Evolutionary conservation across 768 basidiomycete genomes (phyloP).

Genomic region (Termitomyces sp.): DNA sequence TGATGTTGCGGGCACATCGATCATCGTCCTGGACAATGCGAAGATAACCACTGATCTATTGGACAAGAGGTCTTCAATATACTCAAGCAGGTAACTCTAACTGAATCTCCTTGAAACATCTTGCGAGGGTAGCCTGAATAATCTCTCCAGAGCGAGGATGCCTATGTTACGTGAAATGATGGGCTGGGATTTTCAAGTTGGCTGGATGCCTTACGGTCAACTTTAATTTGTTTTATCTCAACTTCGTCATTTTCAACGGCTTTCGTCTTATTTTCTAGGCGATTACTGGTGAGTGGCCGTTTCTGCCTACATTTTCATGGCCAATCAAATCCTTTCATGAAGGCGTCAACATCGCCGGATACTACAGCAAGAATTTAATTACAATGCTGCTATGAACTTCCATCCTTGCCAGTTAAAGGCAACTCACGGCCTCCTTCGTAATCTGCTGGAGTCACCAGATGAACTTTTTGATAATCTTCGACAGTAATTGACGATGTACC

Average conservation of each 20-base stretch:
- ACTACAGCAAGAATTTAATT: slow-evolving; percentile 19
- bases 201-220: slow-evolving; percentile 12
- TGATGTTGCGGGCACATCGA: slow-evolving; percentile 14
- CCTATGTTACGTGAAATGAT: slow-evolving; percentile 21
- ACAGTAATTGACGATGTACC: background rate
- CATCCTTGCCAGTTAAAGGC: slow-evolving; percentile 16
- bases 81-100: slow-evolving; percentile 7
- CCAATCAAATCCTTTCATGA: background rate
- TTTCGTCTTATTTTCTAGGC: background rate
- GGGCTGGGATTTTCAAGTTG: slow-evolving; percentile 17
- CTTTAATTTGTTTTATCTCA: background rate
- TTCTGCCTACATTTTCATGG: background rate
- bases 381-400: slow-evolving; percentile 13
- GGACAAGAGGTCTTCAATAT: slow-evolving; percentile 18
- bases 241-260: background rate
- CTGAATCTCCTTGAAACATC: background rate
- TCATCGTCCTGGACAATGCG: slow-evolving; percentile 18
- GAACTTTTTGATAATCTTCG: slow-evolving; percentile 10
- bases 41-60: slow-evolving; percentile 19
- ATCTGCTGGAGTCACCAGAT: slow-evolving; percentile 16
- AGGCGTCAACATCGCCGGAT: slow-evolving; percentile 21
- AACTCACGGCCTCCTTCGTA: slow-evolving; percentile 16
- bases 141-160: slow-evolving; percentile 3
- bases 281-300: slow-evolving; percentile 2
- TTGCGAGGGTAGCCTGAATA: background rate